phyloP scores from a whole-genome alignment of 768 basidiomycete species.

The Exidia glandulosa region DNA sequence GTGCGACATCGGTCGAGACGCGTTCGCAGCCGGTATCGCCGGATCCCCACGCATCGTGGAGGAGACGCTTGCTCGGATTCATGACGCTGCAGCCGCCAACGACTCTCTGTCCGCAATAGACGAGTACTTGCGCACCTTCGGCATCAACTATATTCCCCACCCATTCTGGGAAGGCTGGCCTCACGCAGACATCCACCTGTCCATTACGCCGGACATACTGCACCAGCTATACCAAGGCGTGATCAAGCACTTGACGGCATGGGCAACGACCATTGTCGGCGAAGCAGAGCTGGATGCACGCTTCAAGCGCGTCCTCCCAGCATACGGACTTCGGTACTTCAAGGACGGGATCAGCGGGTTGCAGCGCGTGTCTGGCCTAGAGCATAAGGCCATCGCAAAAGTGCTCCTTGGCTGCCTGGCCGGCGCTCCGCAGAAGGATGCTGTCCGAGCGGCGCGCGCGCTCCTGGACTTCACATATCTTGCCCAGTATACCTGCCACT shows the following conservation, averaged over 20 bases:
- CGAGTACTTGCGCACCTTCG: too few species aligned
- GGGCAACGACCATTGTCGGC: conserved; percentile 3
- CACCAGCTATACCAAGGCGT: conserved; percentile 11
- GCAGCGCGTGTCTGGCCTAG: conserved; percentile 4
- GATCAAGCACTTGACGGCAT: conserved; percentile 4
- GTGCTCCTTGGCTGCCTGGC: not conserved
- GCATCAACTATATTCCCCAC: conserved; percentile 1
- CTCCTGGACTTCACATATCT: conserved; percentile 18
- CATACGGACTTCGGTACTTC: conserved; percentile 5
- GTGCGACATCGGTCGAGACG: too few species aligned
- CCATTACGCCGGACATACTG: conserved; percentile 10
- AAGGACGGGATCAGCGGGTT: conserved; percentile 6
- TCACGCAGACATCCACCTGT: conserved; percentile 7
- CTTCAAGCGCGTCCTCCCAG: conserved; percentile 4
- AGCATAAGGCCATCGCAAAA: conserved; percentile 2
- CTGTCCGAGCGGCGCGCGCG: conserved; percentile 6
- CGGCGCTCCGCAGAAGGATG: too few species aligned
- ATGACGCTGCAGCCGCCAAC: too few species aligned
- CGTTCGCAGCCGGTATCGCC: too few species aligned
- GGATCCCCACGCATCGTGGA: too few species aligned
- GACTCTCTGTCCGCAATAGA: too few species aligned
- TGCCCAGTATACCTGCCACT: conserved; percentile 11
- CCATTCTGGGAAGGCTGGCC: conserved; percentile 11
- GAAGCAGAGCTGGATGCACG: conserved; percentile 24
- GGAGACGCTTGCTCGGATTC: too few species aligned